These are phyloP conservation scores for Glaciozyma antarctica DNA, from an alignment of 768 basidiomycete species.

Conservation along the genomic window DNA sequence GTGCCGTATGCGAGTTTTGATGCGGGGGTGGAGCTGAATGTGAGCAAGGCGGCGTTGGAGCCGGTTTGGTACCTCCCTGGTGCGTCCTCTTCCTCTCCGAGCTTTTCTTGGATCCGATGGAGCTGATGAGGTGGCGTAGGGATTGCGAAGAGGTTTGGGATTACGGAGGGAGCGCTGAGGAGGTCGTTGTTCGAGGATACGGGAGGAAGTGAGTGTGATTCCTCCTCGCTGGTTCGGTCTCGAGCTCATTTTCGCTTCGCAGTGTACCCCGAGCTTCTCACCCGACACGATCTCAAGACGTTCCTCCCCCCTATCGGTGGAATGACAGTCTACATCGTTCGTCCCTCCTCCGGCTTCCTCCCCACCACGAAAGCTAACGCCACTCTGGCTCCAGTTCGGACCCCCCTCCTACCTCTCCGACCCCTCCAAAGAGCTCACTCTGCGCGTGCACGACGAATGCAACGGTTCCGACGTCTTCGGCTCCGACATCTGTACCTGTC, in stretches of 20 bases:
- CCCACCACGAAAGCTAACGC: too few relatives aligned
- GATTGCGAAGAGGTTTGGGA: slow-evolving; percentile 78
- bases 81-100: neutral
- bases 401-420: slow-evolving; percentile 69
- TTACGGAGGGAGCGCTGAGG: slow-evolving; percentile 64
- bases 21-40: slow-evolving; percentile 74
- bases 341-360: slow-evolving; percentile 1
- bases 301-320: slow-evolving; percentile 93
- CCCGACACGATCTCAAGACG: slow-evolving; percentile 78
- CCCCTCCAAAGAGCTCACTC: slow-evolving; percentile 65
- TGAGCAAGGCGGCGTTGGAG: slow-evolving; percentile 90
- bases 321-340: slow-evolving; percentile 70
- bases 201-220: slow-evolving; percentile 53
- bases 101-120: too few relatives aligned
- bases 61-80: slow-evolving; percentile 95
- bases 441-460: slow-evolving; percentile 91
- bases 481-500: slow-evolving; percentile 65
- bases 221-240: slow-evolving; percentile 51
- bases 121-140: slow-evolving; percentile 43
- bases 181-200: slow-evolving; percentile 94
- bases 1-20: slow-evolving; percentile 32
- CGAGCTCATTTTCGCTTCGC: neutral
- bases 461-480: slow-evolving; percentile 96
- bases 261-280: slow-evolving; percentile 70
- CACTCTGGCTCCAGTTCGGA: too few relatives aligned